Base-by-base conservation (phyloP, 2,329 filamentous ascomycete species). In the Xylariomycetidae sp. region DNA sequence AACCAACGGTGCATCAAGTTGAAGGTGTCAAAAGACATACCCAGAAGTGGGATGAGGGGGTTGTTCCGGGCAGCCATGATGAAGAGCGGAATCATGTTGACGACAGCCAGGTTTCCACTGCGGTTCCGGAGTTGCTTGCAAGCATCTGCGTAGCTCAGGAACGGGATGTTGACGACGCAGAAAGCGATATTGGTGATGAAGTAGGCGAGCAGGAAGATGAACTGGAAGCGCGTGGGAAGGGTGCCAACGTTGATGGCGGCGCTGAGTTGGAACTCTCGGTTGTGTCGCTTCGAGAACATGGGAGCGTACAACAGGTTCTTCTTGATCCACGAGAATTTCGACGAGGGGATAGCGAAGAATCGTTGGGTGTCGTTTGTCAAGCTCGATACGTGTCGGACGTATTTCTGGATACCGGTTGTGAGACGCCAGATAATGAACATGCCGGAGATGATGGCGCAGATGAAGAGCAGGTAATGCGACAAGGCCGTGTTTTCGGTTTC, bases 1-100 rank as follows among this genome's bases (percentile, higher is more conserved):
- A 87, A 73, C 84, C 84, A 89, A 41, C 85, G 75, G 59, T 90
- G 84, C 37, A 89, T 67, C 40, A 90, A 61, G 63, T 89, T 90
- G 68, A 85, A 88, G 1, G 82, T 86, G 57, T 90, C 84, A 57
- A 88, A 90, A 4, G 81, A 85, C 43, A 89, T 78, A 40, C 78
- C 77, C 33, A 85, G 68, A 44, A 83, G 65, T 40, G 68, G 67
- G 53, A 89, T 86, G 44, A 90, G 67, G 15, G 82, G 82, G 60
- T 89, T 89, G 64, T 88, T 89, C 48, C 84, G 72, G 25, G 80
- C 79, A 29, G 82, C 81, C 56, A 88, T 68, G 31, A 88, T 58
- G 59, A 88, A 83, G 4, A 89, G 65, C 2, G 85, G 84, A 29
- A 79, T 63, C 83, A 89, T 85, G 64, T 90, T 90, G 56, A 85